These are phyloP conservation scores for Trichoderma gracile DNA, from an alignment of 2,329 filamentous ascomycete species.

Conservation along the genomic window DNA sequence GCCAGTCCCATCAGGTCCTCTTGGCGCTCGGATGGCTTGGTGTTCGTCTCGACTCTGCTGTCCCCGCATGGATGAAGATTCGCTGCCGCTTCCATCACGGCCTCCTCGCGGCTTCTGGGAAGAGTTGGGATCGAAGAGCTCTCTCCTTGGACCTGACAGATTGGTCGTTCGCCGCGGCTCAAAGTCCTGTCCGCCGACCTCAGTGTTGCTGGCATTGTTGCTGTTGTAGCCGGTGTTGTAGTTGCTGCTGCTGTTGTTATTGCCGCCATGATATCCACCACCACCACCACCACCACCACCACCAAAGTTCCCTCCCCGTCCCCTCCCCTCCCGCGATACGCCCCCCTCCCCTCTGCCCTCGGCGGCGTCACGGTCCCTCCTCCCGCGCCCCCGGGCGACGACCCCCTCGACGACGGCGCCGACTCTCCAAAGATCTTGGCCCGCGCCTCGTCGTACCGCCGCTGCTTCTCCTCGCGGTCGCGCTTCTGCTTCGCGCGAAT, in stretches of 20 bases:
- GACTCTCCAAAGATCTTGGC: conserved; percentile 80
- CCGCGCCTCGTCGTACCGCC: conserved; percentile 83
- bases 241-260: conserved; percentile 31
- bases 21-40: conserved; percentile 70
- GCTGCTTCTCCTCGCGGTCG: conserved; percentile 86
- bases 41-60: conserved; percentile 60
- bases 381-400: conserved; percentile 50
- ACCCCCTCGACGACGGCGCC: conserved; percentile 56
- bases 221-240: conserved; percentile 31
- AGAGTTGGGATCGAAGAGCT: conserved; percentile 78
- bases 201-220: conserved; percentile 29
- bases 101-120: conserved; percentile 55
- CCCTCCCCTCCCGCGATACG: conserved; percentile 49
- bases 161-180: conserved; percentile 32
- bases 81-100: conserved; percentile 2
- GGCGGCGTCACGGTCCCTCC: conserved; percentile 56
- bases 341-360: conserved; percentile 38
- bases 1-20: conserved; percentile 75
- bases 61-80: conserved; percentile 39
- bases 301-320: conserved; percentile 42
- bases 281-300: too few relatives aligned
- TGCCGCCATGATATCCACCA: background rate
- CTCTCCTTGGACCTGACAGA: conserved; percentile 45
- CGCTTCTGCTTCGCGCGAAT: conserved; percentile 73
- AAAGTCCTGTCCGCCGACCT: conserved; percentile 36